Base-by-base conservation (phyloP, 164 flowering plant species). In the Pachysandra terminalis region DNA sequence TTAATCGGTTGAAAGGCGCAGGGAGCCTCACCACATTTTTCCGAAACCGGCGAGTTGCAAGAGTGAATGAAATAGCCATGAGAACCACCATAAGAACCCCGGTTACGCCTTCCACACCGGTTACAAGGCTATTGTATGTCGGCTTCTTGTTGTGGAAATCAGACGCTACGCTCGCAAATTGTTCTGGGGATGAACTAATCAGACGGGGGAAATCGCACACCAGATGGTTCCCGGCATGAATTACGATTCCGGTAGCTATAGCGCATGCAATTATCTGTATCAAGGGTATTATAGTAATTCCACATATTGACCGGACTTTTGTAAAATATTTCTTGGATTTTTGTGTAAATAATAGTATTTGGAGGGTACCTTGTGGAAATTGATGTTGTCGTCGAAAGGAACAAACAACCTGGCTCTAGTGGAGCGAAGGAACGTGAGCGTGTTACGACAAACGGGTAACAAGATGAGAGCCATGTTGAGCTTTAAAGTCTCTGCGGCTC, bases 361-460 rank as follows among this genome's bases (percentile, higher is more conserved):
- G n/a, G n/a, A n/a, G n/a, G n/a, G n/a, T 78, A 91, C 97, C 93
- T 91, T 90, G 81, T 95, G 98, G 70, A 91, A 91, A 63, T 89
- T 86, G 58, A 95, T 86, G 78, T 88, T 91, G 78, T 95, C 99
- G 56, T 95, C 96, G 56, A 95, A 88, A 21, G 97, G 94, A 67
- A 95, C 78, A 63, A 90, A 82, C 19, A 83, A 71, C 63, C 94
- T 78, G 9, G 90, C 96, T 63, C 84, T 74, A 22, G 99, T 92
- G 25, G 99, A 92, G 1, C 99, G 81, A 5, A 95, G 91, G 92
- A 91, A 87, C 7, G 99, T 95, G 19, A 95, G 74, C 1, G 85
- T 85, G 76, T 95, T 92, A 22, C 99, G 85, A 70, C 97, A 91
- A 51, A 90, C 96, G 0, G 99, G 97, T 51, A 92, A 56, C 40